Base-by-base conservation (phyloP, 257 asterid species). In the Marsdenia floribunda region DNA sequence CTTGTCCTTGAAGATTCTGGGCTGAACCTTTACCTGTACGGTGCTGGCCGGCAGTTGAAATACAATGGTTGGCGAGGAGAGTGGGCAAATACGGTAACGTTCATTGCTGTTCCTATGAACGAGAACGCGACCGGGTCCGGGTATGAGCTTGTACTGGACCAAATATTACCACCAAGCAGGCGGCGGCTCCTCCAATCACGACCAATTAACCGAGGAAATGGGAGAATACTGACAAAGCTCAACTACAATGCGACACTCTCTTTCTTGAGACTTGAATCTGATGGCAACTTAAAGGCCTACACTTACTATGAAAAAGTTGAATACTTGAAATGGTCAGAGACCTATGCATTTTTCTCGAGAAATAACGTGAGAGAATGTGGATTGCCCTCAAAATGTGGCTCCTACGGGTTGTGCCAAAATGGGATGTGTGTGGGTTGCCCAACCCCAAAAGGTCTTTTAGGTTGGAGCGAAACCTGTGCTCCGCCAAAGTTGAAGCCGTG, bases 391-490 rank as follows among this genome's bases (percentile, higher is more conserved):
- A 78, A 73, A 72, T 78, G 82, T 60, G 82, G 78, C 0, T 29
- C 70, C 3, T 78, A 3, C 4, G 82, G 82, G 4, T 52, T 78
- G 42, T 78, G 82, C 35, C 65, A 73, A 6, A 46, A 33, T 10
- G 78, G 82, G 3, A 78, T 78, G 82, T 78, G 82, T 19, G 75
- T 78, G 16, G 82, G 74, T 0, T 78, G 82, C 57, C 82, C 82
- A 0, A 73, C 15, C 21, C 82, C 75, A 15, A 78, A 78, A 59
- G 82, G 82, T n/a, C 42, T 78, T 37, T 16, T 78, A 8, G 82
- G 75, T 6, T 78, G 78, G 82, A 73, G 57, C 16, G 71, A 59
- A 42, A 59, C 22, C 44, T 78, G 82, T 40, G 66, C 44, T 7
- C 71, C 67, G 3, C 82, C 82, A 2, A 59, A 49, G 82, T 15